Conservation (phyloP, 352 stramenopile species). For the Achlya hypogyna region DNA sequence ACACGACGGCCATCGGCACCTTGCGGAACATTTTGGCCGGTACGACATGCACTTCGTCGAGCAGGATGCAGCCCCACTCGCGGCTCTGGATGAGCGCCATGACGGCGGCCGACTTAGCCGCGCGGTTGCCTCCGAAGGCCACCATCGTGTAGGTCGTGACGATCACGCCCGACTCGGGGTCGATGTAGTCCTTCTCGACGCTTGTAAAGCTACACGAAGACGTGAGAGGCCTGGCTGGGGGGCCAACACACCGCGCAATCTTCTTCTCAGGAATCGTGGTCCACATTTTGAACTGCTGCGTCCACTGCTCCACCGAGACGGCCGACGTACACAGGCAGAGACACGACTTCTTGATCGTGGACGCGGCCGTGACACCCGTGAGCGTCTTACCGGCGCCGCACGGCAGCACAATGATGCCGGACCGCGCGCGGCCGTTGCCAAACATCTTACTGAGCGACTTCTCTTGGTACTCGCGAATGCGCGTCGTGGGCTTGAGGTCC, state of each 20-base stretch:
- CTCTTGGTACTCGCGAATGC: slow-evolving; percentile 98
- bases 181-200: slow-evolving; percentile 74
- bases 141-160: slow-evolving; percentile 99
- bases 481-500: slow-evolving; percentile 84
- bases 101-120: slow-evolving; percentile 86
- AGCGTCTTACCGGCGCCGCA: slow-evolving; percentile 90
- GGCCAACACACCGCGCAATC: slow-evolving; percentile 37
- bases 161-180: slow-evolving; percentile 83
- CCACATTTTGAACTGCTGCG: slow-evolving; percentile 97
- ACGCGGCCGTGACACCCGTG: slow-evolving; percentile 91
- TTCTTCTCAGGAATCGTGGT: slow-evolving; percentile 88
- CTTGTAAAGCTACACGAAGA: slow-evolving; percentile 42
- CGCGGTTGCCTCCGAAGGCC: slow-evolving; percentile 86
- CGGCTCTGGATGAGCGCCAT: slow-evolving; percentile 94
- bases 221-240: not conserved
- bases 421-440: slow-evolving; percentile 96
- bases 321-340: slow-evolving; percentile 97
- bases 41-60: slow-evolving; percentile 97
- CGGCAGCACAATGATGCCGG: slow-evolving; percentile 98
- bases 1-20: slow-evolving; percentile 32
- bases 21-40: slow-evolving; percentile 98
- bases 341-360: slow-evolving; percentile 96
- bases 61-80: slow-evolving; percentile 98
- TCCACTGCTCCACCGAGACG: slow-evolving; percentile 97
- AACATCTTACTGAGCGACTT: slow-evolving; percentile 99